These are phyloP conservation scores for Barnettozyma sp. DNA, from an alignment of 805 yeast species.

Conservation along the genomic window DNA sequence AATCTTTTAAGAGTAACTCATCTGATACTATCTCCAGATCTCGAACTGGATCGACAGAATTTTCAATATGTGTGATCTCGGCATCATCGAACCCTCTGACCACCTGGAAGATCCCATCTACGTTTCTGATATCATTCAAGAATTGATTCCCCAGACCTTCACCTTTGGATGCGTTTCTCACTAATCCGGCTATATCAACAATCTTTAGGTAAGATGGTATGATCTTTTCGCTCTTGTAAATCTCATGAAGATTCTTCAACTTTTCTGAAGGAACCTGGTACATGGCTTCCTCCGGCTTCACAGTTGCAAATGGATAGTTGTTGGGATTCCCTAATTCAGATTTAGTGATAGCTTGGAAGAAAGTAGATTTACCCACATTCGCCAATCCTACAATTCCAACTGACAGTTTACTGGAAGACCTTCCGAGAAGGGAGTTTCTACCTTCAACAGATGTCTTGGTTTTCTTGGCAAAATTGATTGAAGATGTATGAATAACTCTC, in stretches of 20 bases:
- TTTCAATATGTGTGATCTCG: conserved; percentile 70
- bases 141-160: conserved; percentile 81
- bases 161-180: conserved; percentile 77
- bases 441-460: conserved; percentile 7
- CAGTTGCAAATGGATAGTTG: conserved; percentile 76
- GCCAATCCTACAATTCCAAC: conserved; percentile 76
- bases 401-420: conserved; percentile 24
- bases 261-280: conserved; percentile 64
- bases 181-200: conserved; percentile 77
- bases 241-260: conserved; percentile 44
- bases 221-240: conserved; percentile 55
- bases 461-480: conserved; percentile 15
- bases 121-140: conserved; percentile 69
- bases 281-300: conserved; percentile 71
- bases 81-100: conserved; percentile 71
- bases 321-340: conserved; percentile 68
- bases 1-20: conserved; percentile 71
- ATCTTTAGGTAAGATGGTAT: conserved; percentile 65
- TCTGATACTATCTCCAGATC: conserved; percentile 71
- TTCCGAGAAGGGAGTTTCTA: conserved; percentile 20
- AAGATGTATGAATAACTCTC: conserved; percentile 11
- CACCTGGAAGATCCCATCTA: conserved; percentile 76
- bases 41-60: conserved; percentile 64
- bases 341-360: conserved; percentile 74
- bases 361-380: conserved; percentile 74